Evolutionary conservation across 75 land plant species (phyloP).

Genomic region (Gnetum montanum): DNA sequence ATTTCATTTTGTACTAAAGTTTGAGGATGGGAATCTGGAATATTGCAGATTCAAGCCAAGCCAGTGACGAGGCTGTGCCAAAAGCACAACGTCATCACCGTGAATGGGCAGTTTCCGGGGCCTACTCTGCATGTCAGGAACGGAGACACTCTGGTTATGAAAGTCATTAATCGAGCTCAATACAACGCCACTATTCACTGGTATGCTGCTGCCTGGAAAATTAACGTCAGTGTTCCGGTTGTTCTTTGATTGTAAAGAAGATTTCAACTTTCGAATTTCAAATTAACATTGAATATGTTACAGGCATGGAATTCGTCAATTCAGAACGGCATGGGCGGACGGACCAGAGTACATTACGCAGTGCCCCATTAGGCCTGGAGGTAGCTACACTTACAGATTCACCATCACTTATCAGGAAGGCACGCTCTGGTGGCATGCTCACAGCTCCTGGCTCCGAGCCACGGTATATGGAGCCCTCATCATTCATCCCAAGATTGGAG

Average conservation of each 20-base stretch:
- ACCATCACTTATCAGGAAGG: conserved; percentile 10
- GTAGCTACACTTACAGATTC: conserved; percentile 8
- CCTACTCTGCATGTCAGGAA: conserved; percentile 22
- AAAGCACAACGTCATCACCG: conserved; percentile 2
- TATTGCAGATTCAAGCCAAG: conserved; percentile 1
- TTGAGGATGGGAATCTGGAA: background rate
- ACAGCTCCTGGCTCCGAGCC: conserved; percentile 15
- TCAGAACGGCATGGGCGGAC: conserved; percentile 7
- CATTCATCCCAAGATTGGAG: conserved; percentile 10
- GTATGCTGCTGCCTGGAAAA: conserved; percentile 11
- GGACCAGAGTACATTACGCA: conserved; percentile 18
- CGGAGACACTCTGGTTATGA: conserved; percentile 15
- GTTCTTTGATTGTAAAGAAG: background rate
- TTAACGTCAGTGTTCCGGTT: too few species aligned
- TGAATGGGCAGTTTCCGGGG: conserved; percentile 23
- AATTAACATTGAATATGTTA: background rate
- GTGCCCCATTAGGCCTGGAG: conserved; percentile 14
- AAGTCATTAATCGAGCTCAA: conserved; percentile 13
- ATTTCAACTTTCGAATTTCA: background rate
- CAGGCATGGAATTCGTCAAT: conserved; percentile 14
- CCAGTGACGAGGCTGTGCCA: conserved; percentile 6
- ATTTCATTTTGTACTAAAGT: background rate
- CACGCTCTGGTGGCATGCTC: conserved; percentile 22
- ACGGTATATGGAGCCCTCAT: conserved; percentile 14
- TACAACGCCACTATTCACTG: conserved; percentile 23